Evolutionary conservation across 2,329 filamentous ascomycete species (phyloP).

Genomic region (Ustulina deusta): DNA sequence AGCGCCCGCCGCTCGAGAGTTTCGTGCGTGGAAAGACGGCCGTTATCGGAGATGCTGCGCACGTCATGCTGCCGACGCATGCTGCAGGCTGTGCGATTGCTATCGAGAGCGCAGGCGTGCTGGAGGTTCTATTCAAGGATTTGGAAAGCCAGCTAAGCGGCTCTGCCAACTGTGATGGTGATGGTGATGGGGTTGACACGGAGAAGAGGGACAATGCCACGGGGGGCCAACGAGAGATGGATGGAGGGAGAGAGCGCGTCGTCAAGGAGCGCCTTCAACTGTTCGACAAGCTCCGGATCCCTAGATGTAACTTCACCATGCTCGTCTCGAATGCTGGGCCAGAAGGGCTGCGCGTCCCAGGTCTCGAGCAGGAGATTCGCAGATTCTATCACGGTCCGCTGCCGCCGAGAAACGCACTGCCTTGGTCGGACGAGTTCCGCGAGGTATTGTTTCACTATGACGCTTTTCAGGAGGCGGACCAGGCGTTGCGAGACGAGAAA

Average conservation of each 20-base stretch:
- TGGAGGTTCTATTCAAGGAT: conserved; percentile 34
- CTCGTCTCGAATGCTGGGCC: conserved; percentile 39
- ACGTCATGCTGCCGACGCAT: conserved; percentile 43
- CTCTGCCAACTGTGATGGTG: not conserved
- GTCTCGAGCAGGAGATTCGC: conserved; percentile 38
- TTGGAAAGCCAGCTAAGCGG: not conserved
- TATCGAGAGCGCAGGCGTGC: conserved; percentile 37
- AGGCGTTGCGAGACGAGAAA: conserved; percentile 23
- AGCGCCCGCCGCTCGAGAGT: conserved; percentile 33
- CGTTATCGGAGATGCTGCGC: conserved; percentile 38
- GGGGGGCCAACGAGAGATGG: not conserved
- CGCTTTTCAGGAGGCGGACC: conserved; percentile 29
- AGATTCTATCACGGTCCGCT: conserved; percentile 35
- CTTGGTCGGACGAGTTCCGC: conserved; percentile 38
- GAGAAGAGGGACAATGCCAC: not conserved
- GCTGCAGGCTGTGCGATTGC: conserved; percentile 35
- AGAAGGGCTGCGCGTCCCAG: conserved; percentile 25
- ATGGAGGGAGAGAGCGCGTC: conserved; percentile 10
- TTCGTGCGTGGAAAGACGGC: conserved; percentile 39
- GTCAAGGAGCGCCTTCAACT: conserved; percentile 33
- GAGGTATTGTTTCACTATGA: conserved; percentile 38
- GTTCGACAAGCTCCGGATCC: conserved; percentile 39
- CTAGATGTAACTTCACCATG: conserved; percentile 41
- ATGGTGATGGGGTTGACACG: not conserved
- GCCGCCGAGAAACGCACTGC: conserved; percentile 27